Base-by-base conservation (phyloP, 2,329 filamentous ascomycete genomes). In the Hypoxylon sp. region DNA sequence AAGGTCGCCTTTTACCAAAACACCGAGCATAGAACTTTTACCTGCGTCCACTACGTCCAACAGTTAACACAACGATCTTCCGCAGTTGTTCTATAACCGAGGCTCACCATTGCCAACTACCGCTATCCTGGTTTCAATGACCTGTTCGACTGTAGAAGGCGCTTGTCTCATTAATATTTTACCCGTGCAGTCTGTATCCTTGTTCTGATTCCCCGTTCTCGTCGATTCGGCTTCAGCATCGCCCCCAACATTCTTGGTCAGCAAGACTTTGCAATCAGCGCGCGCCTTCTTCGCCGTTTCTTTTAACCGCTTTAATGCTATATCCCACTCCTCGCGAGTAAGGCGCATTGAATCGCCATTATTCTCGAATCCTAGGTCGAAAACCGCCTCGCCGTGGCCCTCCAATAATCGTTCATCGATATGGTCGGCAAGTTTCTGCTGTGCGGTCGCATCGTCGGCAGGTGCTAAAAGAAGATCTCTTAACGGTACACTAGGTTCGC, bases 21-120 rank as follows among this genome's bases (percentile, higher is more conserved):
- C 96, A 47, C 96, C 96, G 2, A 99, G 84, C 88, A 98, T 92
- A 29, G 96, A 98, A 78, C 93, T 97, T 82, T 99, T 99, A 0
- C 96, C 96, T 9, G 96, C 96, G 79, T 99, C 96, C 60, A 99
- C 92, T 91, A 70, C n/a, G 33, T 11, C 54, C 17, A 9, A 46
- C 6, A 19, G 72, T 70, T 26, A 75, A 71, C 42, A 67, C 56
- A 13, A 42, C 19, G 11, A 44, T 52, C 14, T 46, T 37, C 17
- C 19, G 26, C 3, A 35, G 63, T 77, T 44, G 76, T 68, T 35
- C 55, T 22, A 19, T n/a, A 26, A 14, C 4, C 1, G 26, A 35
- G 55, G 71, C 83, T 78, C 78, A 90, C 89, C 93, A 83, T 99
- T 99, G 53, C 96, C 96, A 6, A 99, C 96, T 0, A 99, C 96